Conservation (phyloP, 164 flowering plant genomes). For the Umbilicus rupestris region DNA sequence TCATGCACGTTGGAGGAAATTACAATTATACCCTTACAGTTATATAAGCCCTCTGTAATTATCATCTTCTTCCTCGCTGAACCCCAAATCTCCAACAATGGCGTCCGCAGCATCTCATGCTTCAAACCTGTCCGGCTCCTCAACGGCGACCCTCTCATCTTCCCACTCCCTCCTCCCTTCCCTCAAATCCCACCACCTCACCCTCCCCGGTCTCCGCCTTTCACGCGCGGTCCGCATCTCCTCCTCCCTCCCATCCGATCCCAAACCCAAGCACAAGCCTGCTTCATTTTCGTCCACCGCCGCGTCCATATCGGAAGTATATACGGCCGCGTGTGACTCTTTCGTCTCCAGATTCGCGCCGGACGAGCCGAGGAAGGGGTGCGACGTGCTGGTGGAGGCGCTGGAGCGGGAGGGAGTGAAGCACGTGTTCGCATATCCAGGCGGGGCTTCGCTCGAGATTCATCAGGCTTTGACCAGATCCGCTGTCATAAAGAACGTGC, state of each 20-base stretch:
- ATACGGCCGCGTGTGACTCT: background rate
- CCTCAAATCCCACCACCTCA: background rate
- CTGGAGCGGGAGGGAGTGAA: slow-evolving; percentile 54
- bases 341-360: slow-evolving; percentile 29
- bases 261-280: slow-evolving; percentile 9
- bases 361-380: slow-evolving; percentile 51
- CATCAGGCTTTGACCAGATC: slow-evolving; percentile 71
- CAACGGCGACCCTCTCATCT: background rate
- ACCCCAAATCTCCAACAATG: slow-evolving; percentile 14
- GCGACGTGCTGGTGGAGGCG: slow-evolving; percentile 65
- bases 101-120: slow-evolving; percentile 16
- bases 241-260: slow-evolving; percentile 7
- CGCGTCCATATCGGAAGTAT: background rate
- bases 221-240: background rate
- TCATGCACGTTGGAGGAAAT: no score
- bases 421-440: slow-evolving; percentile 55
- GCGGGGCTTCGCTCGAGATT: slow-evolving; percentile 68
- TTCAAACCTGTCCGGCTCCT: background rate
- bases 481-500: slow-evolving; percentile 30
- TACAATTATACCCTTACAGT: no score
- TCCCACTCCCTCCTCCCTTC: background rate
- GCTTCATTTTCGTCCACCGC: background rate
- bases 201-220: background rate
- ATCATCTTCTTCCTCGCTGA: background rate
- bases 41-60: background rate